Base-by-base conservation (phyloP, 108 stramenopile species). In the Discostella stelligeroides region DNA sequence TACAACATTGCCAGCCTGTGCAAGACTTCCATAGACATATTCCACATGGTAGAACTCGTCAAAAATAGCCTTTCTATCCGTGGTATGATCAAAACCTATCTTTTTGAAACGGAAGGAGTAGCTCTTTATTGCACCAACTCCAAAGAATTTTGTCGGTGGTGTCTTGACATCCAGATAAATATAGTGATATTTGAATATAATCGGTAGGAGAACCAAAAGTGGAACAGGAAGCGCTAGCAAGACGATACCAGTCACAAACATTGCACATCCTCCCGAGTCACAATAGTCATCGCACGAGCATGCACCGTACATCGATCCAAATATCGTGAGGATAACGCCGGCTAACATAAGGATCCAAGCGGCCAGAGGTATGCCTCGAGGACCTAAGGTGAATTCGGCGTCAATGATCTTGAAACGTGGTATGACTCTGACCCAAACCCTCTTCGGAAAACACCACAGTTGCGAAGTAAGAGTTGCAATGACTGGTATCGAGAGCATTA, bases 401-500 rank as follows among this genome's bases (percentile, higher is more conserved):
- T 75, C 48, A 41, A 75, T 30, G 20, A 75, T 75, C 66, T 75
- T 75, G 73, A 75, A 75, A 18, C 73, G 73, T 29, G 73, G 73
- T 11, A 75, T 75, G 34, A 68, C 37, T 1, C 8, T 59, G 13
- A 58, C 59, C 20, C 49, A n/a, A 28, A 12, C 20, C 15, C 21
- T 41, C 57, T 67, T 67, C n/a, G 73, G 73, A 20, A 75, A 75
- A 66, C 73, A 75, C 65, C 73, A 75, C 37, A 75, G 66, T 42
- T 67, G 46, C 13, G 17, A 60, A 13, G 57, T 60, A 9, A 67
- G 42, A n/a, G 34, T 67, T 39, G 73, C 73, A 23, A 75, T 57
- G 0, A 75, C 73, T 40, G n/a, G 47, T 27, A 6, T 30, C 4
- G 24, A 39, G 21, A 18, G 34, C 20, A 40, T 56, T 11, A 30